phyloP scores from a whole-genome alignment of 257 asterid species.

The Craterostigma plantagineum region DNA sequence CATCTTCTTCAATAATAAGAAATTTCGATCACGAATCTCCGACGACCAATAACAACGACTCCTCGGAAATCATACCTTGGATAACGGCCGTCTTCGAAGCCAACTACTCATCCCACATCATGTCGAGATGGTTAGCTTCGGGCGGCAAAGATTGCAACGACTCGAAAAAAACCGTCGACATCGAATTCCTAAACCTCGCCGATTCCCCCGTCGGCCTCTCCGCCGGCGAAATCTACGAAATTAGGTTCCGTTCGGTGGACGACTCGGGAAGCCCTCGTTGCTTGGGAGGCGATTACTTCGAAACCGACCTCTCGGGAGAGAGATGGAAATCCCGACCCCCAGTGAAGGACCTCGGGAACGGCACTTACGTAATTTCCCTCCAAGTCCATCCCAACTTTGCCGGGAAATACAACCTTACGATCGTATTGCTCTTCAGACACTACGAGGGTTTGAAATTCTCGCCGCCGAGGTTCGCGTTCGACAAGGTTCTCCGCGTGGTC shows the following conservation, averaged over 20 bases:
- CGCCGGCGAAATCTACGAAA: slow-evolving; percentile 48
- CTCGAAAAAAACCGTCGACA: slow-evolving; percentile 43
- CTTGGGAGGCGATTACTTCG: slow-evolving; percentile 70
- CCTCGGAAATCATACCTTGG: slow-evolving; percentile 25
- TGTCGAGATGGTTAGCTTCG: slow-evolving; percentile 32
- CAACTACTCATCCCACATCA: slow-evolving; percentile 38
- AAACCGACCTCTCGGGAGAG: slow-evolving; percentile 61
- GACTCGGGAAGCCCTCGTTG: slow-evolving; percentile 54
- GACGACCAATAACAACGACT: neutral
- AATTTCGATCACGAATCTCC: slow-evolving; percentile 6
- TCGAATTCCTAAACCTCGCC: slow-evolving; percentile 27
- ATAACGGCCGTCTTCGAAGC: slow-evolving; percentile 37
- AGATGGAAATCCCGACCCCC: slow-evolving; percentile 80
- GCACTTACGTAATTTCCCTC: slow-evolving; percentile 31
- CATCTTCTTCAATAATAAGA: slow-evolving; percentile 24
- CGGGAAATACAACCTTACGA: slow-evolving; percentile 57
- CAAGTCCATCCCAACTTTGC: slow-evolving; percentile 66
- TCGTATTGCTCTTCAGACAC: slow-evolving; percentile 41
- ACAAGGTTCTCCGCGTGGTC: slow-evolving; percentile 34
- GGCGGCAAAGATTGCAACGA: slow-evolving; percentile 49
- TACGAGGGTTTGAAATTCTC: slow-evolving; percentile 58
- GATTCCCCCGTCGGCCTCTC: slow-evolving; percentile 21
- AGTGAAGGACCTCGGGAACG: slow-evolving; percentile 45
- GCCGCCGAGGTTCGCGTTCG: slow-evolving; percentile 33
- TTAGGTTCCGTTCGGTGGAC: slow-evolving; percentile 53